A percentile compares a stretch with the other conserved stretches of the same genome.
Conservation (phyloP, 345 rosid species). For the Aurinia saxatilis region DNA sequence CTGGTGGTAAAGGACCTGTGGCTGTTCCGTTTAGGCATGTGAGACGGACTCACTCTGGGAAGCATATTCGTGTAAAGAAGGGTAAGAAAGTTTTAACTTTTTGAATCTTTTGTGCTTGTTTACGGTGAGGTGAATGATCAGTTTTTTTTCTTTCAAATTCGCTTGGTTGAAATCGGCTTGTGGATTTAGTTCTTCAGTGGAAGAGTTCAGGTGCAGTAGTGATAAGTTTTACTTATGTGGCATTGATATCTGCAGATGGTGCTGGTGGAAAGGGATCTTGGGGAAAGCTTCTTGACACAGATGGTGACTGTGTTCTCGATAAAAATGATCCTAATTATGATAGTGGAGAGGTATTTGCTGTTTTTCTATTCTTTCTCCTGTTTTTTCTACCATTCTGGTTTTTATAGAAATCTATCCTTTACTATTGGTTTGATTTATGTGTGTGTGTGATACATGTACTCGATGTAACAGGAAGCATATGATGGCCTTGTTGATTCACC, state of each 20-base stretch:
- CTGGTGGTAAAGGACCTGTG: conserved; percentile 49
- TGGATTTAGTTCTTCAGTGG: too few relatives aligned
- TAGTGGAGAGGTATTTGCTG: conserved; percentile 86
- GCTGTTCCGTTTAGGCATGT: conserved; percentile 75
- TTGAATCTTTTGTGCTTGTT: neutral
- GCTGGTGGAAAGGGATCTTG: conserved; percentile 98
- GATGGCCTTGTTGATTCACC: conserved; percentile 77
- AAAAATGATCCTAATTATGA: conserved; percentile 96
- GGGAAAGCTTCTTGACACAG: conserved; percentile 95
- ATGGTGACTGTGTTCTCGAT: conserved; percentile 58
- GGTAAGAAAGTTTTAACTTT: conserved; percentile 33
- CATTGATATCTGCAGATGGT: conserved; percentile 50
- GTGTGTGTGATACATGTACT: neutral
- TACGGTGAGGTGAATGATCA: too few relatives aligned
- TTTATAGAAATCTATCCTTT: neutral
- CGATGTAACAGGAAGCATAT: conserved; percentile 66
- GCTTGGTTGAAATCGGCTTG: too few relatives aligned
- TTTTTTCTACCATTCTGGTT: neutral
- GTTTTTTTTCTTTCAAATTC: too few relatives aligned
- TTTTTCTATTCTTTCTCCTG: neutral
- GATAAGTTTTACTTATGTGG: neutral
- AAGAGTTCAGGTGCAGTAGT: too few relatives aligned
- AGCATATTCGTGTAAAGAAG: conserved; percentile 69
- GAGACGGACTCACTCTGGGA: conserved; percentile 82
- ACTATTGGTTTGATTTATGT: neutral